Percentiles rank a stretch among this genome's conserved stretches.
Conservation (phyloP, 2,329 filamentous ascomycete species). For the Fusarium sp. region DNA sequence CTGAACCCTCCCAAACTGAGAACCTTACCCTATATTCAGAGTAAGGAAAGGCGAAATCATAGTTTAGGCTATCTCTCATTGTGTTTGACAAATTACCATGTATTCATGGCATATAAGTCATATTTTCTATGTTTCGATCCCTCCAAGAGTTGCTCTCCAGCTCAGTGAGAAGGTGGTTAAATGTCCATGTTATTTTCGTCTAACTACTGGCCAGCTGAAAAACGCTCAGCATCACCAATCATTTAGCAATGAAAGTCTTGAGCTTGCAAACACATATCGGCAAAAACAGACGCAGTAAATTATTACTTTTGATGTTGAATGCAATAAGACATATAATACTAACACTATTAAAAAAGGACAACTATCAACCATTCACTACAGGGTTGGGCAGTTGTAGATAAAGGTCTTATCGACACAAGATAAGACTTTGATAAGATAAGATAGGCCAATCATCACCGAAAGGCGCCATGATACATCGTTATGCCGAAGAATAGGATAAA, state of each 20-base stretch:
- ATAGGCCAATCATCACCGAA: too few relatives aligned
- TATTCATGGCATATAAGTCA: rapidly evolving
- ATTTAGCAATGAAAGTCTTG: too few relatives aligned
- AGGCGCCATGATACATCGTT: rapidly evolving
- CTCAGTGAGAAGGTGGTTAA: too few relatives aligned
- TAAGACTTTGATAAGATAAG: too few relatives aligned
- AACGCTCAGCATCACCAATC: too few relatives aligned
- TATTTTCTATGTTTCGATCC: rapidly evolving
- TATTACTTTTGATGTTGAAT: too few relatives aligned
- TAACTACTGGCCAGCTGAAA: too few relatives aligned
- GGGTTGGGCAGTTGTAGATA: neutral
- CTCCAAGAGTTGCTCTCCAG: rapidly evolving
- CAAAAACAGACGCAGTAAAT: too few relatives aligned
- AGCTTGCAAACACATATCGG: too few relatives aligned
- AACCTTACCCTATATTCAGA: neutral
- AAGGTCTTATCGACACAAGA: neutral
- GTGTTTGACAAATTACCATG: rapidly evolving
- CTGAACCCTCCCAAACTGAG: neutral
- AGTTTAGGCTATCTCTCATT: neutral
- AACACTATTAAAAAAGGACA: too few relatives aligned
- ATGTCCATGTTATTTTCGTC: too few relatives aligned
- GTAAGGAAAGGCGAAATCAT: rapidly evolving
- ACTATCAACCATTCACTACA: neutral
- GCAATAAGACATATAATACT: too few relatives aligned
- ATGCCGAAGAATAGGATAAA: neutral